phyloP scores from a whole-genome alignment of 2,329 filamentous ascomycete genomes.

The Dryadomyces quercivorus region DNA sequence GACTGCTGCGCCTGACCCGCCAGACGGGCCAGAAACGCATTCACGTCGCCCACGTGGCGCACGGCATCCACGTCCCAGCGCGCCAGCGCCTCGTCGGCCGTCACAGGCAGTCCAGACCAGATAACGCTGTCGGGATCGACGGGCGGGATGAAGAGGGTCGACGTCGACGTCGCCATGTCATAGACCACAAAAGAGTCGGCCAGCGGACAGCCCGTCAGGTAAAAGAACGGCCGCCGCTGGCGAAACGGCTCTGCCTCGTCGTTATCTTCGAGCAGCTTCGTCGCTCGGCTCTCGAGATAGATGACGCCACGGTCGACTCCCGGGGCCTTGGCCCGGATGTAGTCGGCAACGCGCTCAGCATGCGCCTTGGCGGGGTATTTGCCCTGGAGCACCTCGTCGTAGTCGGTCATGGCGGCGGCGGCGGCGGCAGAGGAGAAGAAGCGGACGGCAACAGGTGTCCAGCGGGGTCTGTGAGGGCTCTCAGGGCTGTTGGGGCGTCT shows the following conservation, averaged over 20 bases:
- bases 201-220: slow-evolving; percentile 73
- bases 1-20: slow-evolving; percentile 10
- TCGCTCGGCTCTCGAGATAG: slow-evolving; percentile 79
- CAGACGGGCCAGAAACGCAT: slow-evolving; percentile 51
- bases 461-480: too few species aligned
- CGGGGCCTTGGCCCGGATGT: slow-evolving; percentile 56
- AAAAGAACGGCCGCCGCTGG: slow-evolving; percentile 89
- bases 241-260: slow-evolving; percentile 74
- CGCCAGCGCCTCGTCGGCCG: slow-evolving; percentile 58
- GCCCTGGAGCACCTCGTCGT: slow-evolving; percentile 39
- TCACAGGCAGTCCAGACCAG: slow-evolving; percentile 82
- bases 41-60: slow-evolving; percentile 59
- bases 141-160: slow-evolving; percentile 84
- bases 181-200: slow-evolving; percentile 74
- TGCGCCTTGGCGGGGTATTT: slow-evolving; percentile 81
- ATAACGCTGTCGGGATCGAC: slow-evolving; percentile 81
- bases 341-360: slow-evolving; percentile 69
- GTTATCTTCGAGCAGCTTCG: slow-evolving; percentile 75
- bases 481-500: too few species aligned
- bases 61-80: slow-evolving; percentile 77
- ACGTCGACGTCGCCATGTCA: slow-evolving; percentile 58
- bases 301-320: slow-evolving; percentile 51
- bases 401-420: slow-evolving; percentile 6
- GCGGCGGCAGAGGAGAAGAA: background rate
- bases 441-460: background rate